Evolutionary conservation across 1,139 yeast genomes (phyloP).

Genomic region (Candida dubliniensis): DNA sequence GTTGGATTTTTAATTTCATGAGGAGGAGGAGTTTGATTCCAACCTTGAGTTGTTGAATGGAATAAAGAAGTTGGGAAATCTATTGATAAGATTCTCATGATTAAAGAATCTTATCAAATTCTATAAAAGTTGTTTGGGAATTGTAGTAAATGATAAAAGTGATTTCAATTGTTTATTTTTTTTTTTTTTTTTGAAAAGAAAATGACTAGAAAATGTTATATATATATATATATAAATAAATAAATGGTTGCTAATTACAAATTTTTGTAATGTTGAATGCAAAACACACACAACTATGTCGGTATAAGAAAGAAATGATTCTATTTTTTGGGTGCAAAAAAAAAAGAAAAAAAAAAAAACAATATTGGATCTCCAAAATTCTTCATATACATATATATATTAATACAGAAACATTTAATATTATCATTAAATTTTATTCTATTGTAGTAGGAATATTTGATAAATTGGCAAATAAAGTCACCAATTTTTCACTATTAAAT

Average conservation of each 20-base stretch:
- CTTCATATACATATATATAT: background rate
- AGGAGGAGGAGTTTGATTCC: slow-evolving; percentile 6
- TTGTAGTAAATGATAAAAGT: no score
- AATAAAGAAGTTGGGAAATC: slow-evolving; percentile 11
- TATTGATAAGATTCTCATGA: slow-evolving; percentile 7
- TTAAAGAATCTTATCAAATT: background rate
- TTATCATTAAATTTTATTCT: background rate
- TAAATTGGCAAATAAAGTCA: slow-evolving; percentile 40
- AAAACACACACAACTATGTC: background rate
- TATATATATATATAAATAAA: no score
- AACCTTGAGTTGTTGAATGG: slow-evolving; percentile 7
- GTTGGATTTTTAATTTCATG: slow-evolving; percentile 1
- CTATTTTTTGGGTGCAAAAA: slow-evolving; percentile 2
- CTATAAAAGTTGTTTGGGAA: no score
- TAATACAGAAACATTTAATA: no score
- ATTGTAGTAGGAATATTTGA: slow-evolving; percentile 27
- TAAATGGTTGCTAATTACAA: no score
- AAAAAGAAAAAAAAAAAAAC: background rate
- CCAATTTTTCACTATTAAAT: slow-evolving; percentile 41
- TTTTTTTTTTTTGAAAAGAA: no score
- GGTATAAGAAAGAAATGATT: background rate
- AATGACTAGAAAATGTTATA: no score
- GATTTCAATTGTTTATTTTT: no score
- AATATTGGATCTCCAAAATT: no score
- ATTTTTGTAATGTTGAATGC: background rate